Conservation (phyloP, 208 protist genomes). For the Leishmania guyanensis region DNA sequence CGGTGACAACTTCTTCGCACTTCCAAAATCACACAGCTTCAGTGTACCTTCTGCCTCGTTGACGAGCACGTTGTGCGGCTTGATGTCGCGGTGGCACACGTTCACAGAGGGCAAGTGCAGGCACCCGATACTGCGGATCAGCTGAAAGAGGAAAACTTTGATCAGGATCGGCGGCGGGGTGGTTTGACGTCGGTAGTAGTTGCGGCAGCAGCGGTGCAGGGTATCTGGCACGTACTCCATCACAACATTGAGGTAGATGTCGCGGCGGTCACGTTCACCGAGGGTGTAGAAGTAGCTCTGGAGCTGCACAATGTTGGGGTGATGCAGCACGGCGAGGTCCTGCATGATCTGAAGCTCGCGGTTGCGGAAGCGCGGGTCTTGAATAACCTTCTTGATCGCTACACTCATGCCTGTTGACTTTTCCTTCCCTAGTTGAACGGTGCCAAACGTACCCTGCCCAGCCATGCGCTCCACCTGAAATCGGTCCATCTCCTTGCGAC, state of each 20-base stretch:
- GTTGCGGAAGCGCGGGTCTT: slow-evolving; percentile 99
- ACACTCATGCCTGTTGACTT: slow-evolving; percentile 62
- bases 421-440: slow-evolving; percentile 93
- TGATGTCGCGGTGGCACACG: slow-evolving; percentile 98
- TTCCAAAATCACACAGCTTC: slow-evolving; percentile 98
- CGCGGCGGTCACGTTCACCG: slow-evolving; percentile 91
- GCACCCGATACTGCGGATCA: slow-evolving; percentile 94
- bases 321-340: slow-evolving; percentile 83
- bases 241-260: slow-evolving; percentile 99
- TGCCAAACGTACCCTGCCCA: slow-evolving; percentile 97
- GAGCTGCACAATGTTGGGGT: slow-evolving; percentile 95
- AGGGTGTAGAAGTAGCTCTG: slow-evolving; percentile 97
- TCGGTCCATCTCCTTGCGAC: slow-evolving; percentile 76
- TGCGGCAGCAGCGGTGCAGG: slow-evolving; percentile 93
- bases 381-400: slow-evolving; percentile 93
- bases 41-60: slow-evolving; percentile 96
- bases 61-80: slow-evolving; percentile 99
- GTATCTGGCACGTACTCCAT: slow-evolving; percentile 99
- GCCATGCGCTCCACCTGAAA: slow-evolving; percentile 94
- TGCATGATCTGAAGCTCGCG: slow-evolving; percentile 95
- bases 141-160: slow-evolving; percentile 88
- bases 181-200: slow-evolving; percentile 94
- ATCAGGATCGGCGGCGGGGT: slow-evolving; percentile 71
- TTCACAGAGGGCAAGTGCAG: slow-evolving; percentile 94
- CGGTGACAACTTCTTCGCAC: slow-evolving; percentile 99